phyloP scores from a whole-genome alignment of 805 yeast genomes.

The Barnettozyma botsteinii region DNA sequence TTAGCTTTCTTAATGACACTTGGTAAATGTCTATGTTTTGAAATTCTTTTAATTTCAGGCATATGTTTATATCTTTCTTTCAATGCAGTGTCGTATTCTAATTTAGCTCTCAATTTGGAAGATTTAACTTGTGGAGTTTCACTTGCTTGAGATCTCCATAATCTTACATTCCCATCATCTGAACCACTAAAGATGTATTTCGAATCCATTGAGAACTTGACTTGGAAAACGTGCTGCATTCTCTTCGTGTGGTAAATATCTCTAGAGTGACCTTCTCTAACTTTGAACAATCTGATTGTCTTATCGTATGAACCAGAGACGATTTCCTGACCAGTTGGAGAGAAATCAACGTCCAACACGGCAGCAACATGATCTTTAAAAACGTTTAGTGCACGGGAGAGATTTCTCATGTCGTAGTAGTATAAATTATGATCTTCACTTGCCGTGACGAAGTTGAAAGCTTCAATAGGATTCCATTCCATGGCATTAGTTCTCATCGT shows the following conservation, averaged over 20 bases:
- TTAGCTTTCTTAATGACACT: slow-evolving; percentile 79
- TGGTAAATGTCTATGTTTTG: slow-evolving; percentile 92
- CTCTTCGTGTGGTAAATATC: slow-evolving; percentile 96
- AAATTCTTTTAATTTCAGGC: slow-evolving; percentile 92
- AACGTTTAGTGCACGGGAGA: slow-evolving; percentile 74
- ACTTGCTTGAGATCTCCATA: slow-evolving; percentile 88
- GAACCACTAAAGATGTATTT: slow-evolving; percentile 85
- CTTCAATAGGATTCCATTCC: slow-evolving; percentile 98
- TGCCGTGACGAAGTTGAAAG: slow-evolving; percentile 86
- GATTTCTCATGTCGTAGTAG: slow-evolving; percentile 93
- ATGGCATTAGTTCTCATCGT: slow-evolving; percentile 78
- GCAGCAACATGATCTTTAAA: slow-evolving; percentile 95
- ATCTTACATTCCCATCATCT: slow-evolving; percentile 90
- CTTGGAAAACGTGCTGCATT: slow-evolving; percentile 91
- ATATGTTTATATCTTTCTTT: slow-evolving; percentile 89
- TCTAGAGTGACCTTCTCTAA: slow-evolving; percentile 82
- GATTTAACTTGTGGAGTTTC: slow-evolving; percentile 81
- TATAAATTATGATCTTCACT: slow-evolving; percentile 94
- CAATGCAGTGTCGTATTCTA: slow-evolving; percentile 87
- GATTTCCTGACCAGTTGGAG: slow-evolving; percentile 95
- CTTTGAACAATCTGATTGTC: slow-evolving; percentile 75
- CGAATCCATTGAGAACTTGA: slow-evolving; percentile 82
- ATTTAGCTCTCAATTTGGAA: slow-evolving; percentile 68
- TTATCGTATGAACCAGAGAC: slow-evolving; percentile 95
- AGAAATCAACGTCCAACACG: slow-evolving; percentile 88